These are phyloP conservation scores for Larix kaempferi DNA, from an alignment of 75 land plant genomes.

Conservation along the genomic window DNA sequence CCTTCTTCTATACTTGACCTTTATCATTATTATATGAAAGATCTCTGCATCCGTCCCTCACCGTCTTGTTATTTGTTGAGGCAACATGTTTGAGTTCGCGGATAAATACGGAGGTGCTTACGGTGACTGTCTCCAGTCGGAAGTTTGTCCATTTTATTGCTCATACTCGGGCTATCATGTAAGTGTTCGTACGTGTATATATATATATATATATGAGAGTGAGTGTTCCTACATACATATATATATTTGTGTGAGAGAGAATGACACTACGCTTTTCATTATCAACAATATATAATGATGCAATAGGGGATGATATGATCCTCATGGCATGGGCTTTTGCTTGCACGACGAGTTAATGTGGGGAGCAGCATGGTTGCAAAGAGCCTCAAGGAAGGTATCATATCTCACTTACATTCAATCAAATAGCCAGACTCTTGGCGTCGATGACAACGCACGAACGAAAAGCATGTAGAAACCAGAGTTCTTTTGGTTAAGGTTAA, in stretches of 20 bases:
- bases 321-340: background rate
- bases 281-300: background rate
- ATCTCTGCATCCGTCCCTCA: too few relatives aligned
- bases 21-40: too few relatives aligned
- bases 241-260: background rate
- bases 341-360: conserved; percentile 31
- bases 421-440: conserved; percentile 15
- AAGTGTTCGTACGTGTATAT: too few relatives aligned
- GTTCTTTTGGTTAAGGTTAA: conserved; percentile 26
- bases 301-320: too few relatives aligned
- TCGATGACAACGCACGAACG: conserved; percentile 31
- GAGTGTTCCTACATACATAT: too few relatives aligned
- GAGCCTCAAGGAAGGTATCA: conserved; percentile 11
- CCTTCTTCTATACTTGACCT: too few relatives aligned
- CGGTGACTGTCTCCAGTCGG: conserved; percentile 25
- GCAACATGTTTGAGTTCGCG: conserved; percentile 15
- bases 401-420: conserved; percentile 25
- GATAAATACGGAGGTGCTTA: conserved; percentile 39
- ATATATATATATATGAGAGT: too few relatives aligned
- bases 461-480: conserved; percentile 40
- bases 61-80: background rate
- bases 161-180: conserved; percentile 53
- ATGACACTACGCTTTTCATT: conserved; percentile 12
- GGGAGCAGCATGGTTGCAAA: conserved; percentile 47
- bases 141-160: conserved; percentile 47